Evolutionary conservation across 2,329 filamentous ascomycete species (phyloP).

Genomic region (Xylariaceae sp.): DNA sequence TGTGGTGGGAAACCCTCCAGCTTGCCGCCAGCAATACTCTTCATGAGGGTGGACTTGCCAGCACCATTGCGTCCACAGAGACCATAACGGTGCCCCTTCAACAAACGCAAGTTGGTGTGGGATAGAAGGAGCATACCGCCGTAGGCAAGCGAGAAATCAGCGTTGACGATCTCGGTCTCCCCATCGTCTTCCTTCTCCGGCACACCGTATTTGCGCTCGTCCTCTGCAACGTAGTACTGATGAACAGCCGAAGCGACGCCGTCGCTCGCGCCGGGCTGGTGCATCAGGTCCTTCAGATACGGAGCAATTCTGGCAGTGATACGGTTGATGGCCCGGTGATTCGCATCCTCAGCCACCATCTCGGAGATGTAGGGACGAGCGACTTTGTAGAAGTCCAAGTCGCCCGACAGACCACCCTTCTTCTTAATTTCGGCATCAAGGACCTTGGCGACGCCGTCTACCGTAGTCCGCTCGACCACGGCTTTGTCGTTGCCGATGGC

Average conservation of each 20-base stretch:
- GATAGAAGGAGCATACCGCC: slow-evolving; percentile 95
- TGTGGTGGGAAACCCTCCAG: slow-evolving; percentile 93
- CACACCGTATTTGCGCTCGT: slow-evolving; percentile 77
- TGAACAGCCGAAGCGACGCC: slow-evolving; percentile 68
- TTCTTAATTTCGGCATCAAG: slow-evolving; percentile 71
- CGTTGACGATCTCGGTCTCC: slow-evolving; percentile 94
- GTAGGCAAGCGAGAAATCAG: slow-evolving; percentile 94
- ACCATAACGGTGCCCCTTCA: slow-evolving; percentile 96
- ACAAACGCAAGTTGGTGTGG: slow-evolving; percentile 86
- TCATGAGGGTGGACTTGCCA: slow-evolving; percentile 98
- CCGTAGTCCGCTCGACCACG: slow-evolving; percentile 57
- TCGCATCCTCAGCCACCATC: slow-evolving; percentile 83
- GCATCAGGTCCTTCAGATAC: slow-evolving; percentile 67
- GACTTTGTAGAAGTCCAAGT: slow-evolving; percentile 58
- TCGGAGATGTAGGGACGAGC: slow-evolving; percentile 68
- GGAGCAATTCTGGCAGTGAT: slow-evolving; percentile 62
- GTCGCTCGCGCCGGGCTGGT: slow-evolving; percentile 50
- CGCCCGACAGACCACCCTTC: slow-evolving; percentile 53
- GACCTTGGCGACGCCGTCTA: slow-evolving; percentile 66
- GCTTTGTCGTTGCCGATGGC: slow-evolving; percentile 73
- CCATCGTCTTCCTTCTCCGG: slow-evolving; percentile 84
- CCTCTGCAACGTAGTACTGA: slow-evolving; percentile 71
- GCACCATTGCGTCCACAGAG: slow-evolving; percentile 95
- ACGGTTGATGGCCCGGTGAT: slow-evolving; percentile 69
- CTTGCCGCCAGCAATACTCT: slow-evolving; percentile 90